These are phyloP conservation scores for Geotrichum bryndzae DNA, from an alignment of 1,139 yeast genomes.

Conservation along the genomic window DNA sequence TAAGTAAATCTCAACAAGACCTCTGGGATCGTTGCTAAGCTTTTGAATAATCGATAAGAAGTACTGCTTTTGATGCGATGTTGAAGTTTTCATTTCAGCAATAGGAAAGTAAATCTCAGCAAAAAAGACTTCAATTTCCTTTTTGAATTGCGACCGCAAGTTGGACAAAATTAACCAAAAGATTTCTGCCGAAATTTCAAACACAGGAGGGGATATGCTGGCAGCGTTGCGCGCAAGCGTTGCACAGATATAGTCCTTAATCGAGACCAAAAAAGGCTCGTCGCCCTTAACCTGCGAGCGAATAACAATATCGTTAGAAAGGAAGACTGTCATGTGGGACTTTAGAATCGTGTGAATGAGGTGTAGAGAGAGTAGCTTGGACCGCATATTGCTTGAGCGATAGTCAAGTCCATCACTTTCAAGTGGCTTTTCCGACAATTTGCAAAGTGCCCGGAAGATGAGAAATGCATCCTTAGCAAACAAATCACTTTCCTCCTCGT, in stretches of 20 bases:
- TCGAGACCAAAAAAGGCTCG: constrained; percentile 67
- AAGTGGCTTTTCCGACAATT: constrained; percentile 73
- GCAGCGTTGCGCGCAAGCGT: constrained; percentile 89
- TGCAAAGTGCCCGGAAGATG: constrained; percentile 90
- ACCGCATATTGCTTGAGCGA: constrained; percentile 87
- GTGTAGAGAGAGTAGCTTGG: constrained; percentile 82
- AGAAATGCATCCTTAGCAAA: constrained; percentile 86
- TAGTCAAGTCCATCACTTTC: constrained; percentile 71
- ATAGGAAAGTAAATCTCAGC: constrained; percentile 93
- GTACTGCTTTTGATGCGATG: constrained; percentile 87
- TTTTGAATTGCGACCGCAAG: constrained; percentile 78
- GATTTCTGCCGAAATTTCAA: constrained; percentile 85
- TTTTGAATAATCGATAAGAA: constrained; percentile 72
- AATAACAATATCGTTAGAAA: constrained; percentile 58
- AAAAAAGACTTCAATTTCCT: constrained; percentile 89
- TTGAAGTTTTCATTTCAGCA: constrained; percentile 84
- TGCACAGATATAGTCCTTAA: constrained; percentile 77
- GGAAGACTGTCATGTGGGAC: constrained; percentile 78
- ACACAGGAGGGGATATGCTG: constrained; percentile 84
- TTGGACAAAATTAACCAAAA: constrained; percentile 85
- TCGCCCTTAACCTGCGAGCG: constrained; percentile 53
- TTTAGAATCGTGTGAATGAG: constrained; percentile 79
- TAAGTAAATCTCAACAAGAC: constrained; percentile 83
- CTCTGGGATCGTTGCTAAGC: constrained; percentile 81
- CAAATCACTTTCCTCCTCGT: constrained; percentile 52